Conservation (phyloP, 176 grass and related monocot genomes). For the Cymbopogon citratus region DNA sequence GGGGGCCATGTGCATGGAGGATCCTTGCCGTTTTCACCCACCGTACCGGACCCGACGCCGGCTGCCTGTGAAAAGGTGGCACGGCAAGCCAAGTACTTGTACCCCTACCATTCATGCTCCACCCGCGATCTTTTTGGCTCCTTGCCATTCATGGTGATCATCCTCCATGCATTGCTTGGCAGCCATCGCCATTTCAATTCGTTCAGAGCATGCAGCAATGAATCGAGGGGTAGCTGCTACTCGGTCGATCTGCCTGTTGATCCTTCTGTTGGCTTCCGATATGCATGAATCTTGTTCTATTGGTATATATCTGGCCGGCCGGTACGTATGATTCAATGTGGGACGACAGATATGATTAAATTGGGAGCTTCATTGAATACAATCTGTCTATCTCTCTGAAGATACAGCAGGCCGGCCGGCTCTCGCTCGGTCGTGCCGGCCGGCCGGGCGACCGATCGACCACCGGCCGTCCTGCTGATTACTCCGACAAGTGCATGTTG, state of each 20-base stretch:
- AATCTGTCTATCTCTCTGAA: background rate
- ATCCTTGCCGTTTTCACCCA: slow-evolving; percentile 22
- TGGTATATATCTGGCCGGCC: too few species aligned
- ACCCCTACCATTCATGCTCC: background rate
- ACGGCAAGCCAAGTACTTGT: background rate
- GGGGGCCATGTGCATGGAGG: background rate
- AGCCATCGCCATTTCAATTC: too few species aligned
- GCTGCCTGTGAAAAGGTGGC: background rate
- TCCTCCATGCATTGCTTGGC: background rate
- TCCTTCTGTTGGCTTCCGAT: too few species aligned
- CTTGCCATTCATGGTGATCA: background rate
- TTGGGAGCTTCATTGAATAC: too few species aligned
- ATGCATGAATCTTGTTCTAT: too few species aligned
- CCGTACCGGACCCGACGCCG: background rate
- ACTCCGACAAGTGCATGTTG: slow-evolving; percentile 10
- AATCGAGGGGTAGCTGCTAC: too few species aligned
- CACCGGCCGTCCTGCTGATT: too few species aligned
- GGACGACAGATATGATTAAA: too few species aligned
- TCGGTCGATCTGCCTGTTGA: too few species aligned
- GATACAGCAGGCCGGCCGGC: background rate
- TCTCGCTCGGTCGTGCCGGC: background rate
- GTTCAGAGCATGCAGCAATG: background rate
- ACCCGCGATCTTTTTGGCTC: slow-evolving; percentile 21
- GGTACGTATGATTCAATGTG: background rate
- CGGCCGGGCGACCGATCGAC: background rate